Conservation (phyloP, 192 early-diverging fungal genomes). For the Phycomyces nitens region DNA sequence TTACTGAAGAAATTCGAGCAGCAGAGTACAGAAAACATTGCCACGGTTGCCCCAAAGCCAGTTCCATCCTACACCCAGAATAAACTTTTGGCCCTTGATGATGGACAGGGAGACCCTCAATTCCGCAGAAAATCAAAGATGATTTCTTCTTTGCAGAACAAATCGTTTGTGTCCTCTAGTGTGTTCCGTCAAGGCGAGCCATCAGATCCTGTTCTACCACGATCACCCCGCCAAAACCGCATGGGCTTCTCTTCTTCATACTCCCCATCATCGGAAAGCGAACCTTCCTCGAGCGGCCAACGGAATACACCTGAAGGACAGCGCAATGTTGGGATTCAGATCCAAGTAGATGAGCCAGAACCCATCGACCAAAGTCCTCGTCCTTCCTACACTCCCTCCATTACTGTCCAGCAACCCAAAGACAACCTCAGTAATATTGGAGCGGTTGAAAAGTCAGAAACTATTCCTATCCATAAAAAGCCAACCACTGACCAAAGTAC, state of each 20-base stretch:
- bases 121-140: conserved; percentile 9
- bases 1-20: conserved; percentile 21
- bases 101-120: neutral
- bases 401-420: too few species aligned
- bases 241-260: neutral
- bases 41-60: neutral
- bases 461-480: too few species aligned
- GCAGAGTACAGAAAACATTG: neutral
- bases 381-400: too few species aligned
- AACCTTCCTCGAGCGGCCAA: too few species aligned
- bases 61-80: neutral
- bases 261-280: neutral
- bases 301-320: too few species aligned
- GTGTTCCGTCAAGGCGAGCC: conserved; percentile 13
- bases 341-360: too few species aligned
- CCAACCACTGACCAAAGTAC: too few species aligned
- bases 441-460: too few species aligned
- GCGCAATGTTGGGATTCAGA: too few species aligned
- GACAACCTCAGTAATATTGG: too few species aligned
- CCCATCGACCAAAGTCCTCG: too few species aligned
- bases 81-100: conserved; percentile 3
- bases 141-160: conserved; percentile 14
- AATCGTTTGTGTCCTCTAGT: conserved; percentile 20
- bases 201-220: neutral
- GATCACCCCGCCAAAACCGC: neutral